Percentiles rank a stretch among this genome's conserved stretches.
These are phyloP conservation scores for Dipodascopsis tothii DNA, from an alignment of 805 yeast genomes.

Conservation along the genomic window DNA sequence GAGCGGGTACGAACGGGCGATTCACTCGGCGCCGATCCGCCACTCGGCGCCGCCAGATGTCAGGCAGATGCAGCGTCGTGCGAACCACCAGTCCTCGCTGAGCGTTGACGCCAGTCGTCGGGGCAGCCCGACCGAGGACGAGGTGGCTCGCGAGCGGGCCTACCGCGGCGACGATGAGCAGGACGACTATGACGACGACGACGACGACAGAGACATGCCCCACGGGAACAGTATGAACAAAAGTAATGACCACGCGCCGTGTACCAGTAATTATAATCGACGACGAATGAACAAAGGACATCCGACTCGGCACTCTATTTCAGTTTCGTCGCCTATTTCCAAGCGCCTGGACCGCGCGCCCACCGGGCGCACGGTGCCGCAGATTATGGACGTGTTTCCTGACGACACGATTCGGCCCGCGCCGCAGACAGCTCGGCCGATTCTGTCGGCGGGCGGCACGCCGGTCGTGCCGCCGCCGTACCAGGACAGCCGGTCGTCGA, in stretches of 20 bases:
- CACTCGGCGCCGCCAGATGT: neutral
- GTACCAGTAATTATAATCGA: no score
- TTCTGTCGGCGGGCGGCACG: neutral
- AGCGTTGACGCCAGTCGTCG: neutral
- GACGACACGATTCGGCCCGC: neutral
- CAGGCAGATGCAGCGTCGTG: neutral
- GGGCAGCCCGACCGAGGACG: neutral
- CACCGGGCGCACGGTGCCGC: neutral
- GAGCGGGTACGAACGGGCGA: slow-evolving; percentile 19
- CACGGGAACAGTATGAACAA: no score
- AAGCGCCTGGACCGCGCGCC: neutral
- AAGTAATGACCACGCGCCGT: no score
- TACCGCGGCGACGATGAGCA: neutral
- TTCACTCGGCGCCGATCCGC: slow-evolving; percentile 14
- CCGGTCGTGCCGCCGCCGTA: no score
- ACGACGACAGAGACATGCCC: no score
- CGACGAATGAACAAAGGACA: neutral
- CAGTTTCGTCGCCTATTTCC: neutral
- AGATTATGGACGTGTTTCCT: neutral
- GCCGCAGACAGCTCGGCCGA: neutral
- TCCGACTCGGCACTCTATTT: neutral
- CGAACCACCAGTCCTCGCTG: neutral
- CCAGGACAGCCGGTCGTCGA: no score
- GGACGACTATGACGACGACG: neutral
- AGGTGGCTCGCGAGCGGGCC: neutral